A percentile compares a stretch with the other conserved stretches of the same genome.
These are phyloP conservation scores for Pythium insidiosum DNA, from an alignment of 352 stramenopile genomes.

Conservation along the genomic window DNA sequence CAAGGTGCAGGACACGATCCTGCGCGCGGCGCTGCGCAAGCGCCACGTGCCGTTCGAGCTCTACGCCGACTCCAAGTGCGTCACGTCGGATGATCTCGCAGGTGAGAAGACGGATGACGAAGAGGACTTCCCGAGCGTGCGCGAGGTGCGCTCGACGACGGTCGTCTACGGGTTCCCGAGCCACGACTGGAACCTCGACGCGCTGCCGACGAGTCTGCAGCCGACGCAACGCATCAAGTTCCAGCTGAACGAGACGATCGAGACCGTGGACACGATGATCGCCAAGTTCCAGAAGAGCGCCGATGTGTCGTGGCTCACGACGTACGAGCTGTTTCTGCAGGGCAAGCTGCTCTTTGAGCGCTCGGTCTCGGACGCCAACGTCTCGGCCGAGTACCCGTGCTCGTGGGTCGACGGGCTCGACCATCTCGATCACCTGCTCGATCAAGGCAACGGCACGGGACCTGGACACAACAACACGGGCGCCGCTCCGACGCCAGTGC, in stretches of 20 bases:
- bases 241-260: conserved; percentile 1
- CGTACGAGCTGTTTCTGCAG: conserved; percentile 34
- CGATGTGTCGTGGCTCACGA: conserved; percentile 14
- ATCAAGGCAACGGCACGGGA: too few relatives aligned
- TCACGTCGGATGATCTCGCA: too few relatives aligned
- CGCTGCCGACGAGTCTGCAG: conserved; percentile 16
- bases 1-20: neutral
- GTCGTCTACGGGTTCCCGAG: conserved; percentile 29
- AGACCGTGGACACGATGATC: too few relatives aligned
- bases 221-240: conserved; percentile 13
- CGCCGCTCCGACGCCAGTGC: too few relatives aligned
- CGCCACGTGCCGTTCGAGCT: neutral
- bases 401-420: conserved; percentile 15
- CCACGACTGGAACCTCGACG: conserved; percentile 32
- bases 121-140: conserved; percentile 16
- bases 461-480: neutral
- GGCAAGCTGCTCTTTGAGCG: conserved; percentile 31
- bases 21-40: neutral
- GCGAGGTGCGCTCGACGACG: conserved; percentile 23
- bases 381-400: conserved; percentile 22
- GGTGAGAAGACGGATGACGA: conserved; percentile 6
- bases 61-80: neutral
- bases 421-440: too few relatives aligned
- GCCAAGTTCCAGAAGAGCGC: too few relatives aligned
- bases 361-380: conserved; percentile 25